These are phyloP conservation scores for Myxozyma melibiosi DNA, from an alignment of 805 yeast genomes.

Conservation along the genomic window DNA sequence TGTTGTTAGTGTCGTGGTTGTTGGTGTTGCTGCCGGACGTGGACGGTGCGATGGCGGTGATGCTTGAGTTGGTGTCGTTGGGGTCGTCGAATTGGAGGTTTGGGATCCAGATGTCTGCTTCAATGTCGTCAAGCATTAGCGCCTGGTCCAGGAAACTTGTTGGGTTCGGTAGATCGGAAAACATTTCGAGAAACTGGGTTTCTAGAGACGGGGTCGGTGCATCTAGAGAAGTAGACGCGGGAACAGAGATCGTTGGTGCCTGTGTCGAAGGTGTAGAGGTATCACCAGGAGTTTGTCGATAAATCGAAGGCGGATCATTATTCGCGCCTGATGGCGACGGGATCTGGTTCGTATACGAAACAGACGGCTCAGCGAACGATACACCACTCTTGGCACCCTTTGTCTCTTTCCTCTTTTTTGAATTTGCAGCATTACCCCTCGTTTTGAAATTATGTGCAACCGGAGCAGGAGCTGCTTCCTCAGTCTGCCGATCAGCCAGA, in stretches of 20 bases:
- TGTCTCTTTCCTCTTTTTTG: no score
- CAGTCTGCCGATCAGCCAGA: conserved; percentile 13
- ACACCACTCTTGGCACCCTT: no score
- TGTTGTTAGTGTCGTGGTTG: not conserved
- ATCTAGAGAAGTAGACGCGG: not conserved
- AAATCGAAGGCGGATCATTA: no score
- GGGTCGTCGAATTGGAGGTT: conserved; percentile 21
- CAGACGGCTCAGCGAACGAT: no score
- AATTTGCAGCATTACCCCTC: no score
- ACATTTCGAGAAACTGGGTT: conserved; percentile 40
- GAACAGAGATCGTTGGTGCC: not conserved
- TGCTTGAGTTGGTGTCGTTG: not conserved
- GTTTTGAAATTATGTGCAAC: not conserved
- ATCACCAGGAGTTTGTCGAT: no score
- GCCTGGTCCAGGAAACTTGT: conserved; percentile 42
- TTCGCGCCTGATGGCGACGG: not conserved
- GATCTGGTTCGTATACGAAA: not conserved
- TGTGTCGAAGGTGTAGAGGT: not conserved
- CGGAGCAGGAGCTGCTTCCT: not conserved
- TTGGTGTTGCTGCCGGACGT: not conserved
- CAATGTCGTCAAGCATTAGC: conserved; percentile 35
- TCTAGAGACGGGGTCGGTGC: conserved; percentile 29
- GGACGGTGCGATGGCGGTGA: not conserved
- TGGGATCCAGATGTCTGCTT: conserved; percentile 25
- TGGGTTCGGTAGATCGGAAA: conserved; percentile 42